phyloP scores from a whole-genome alignment of 148 eudicot genomes.

The Chenopodium berlandieri region DNA sequence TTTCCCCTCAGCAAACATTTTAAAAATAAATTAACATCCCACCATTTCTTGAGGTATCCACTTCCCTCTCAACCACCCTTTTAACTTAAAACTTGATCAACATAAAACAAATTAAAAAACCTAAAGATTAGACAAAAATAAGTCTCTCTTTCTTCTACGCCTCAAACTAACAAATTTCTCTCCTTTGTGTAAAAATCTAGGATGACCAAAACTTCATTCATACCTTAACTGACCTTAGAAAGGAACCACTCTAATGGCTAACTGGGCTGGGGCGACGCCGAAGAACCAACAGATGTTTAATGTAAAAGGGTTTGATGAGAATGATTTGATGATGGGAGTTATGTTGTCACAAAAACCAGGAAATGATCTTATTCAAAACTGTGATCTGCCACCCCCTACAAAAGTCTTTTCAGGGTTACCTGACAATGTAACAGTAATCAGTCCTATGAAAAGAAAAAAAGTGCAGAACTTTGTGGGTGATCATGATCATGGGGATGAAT shows the following conservation, averaged over 20 bases:
- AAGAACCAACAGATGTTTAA: slow-evolving; percentile 21
- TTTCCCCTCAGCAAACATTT: background rate
- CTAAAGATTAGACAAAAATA: background rate
- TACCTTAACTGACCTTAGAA: background rate
- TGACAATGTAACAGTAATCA: slow-evolving; percentile 24
- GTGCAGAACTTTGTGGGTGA: background rate
- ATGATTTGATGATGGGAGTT: slow-evolving; percentile 6
- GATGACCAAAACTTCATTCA: slow-evolving; percentile 11
- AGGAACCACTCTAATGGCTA: slow-evolving; percentile 14
- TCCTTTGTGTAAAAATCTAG: background rate
- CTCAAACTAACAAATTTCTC: background rate
- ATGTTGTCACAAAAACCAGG: slow-evolving; percentile 26
- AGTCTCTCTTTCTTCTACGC: slow-evolving; percentile 16
- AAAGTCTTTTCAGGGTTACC: slow-evolving; percentile 34
- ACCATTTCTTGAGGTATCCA: slow-evolving; percentile 22
- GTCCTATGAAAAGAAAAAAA: slow-evolving; percentile 21
- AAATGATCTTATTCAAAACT: slow-evolving; percentile 45
- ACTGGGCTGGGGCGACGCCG: slow-evolving; percentile 7
- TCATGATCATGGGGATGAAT: slow-evolving; percentile 5
- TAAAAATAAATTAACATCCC: background rate
- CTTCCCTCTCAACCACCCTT: slow-evolving; percentile 15
- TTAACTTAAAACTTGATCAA: slow-evolving; percentile 1
- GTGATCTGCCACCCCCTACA: slow-evolving; percentile 54
- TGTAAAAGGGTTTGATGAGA: slow-evolving; percentile 25
- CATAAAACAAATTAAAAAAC: background rate